Percentiles rank a stretch among this genome's conserved stretches.
phyloP scores from a whole-genome alignment of 208 protist genomes.

The Leishmania arabica region DNA sequence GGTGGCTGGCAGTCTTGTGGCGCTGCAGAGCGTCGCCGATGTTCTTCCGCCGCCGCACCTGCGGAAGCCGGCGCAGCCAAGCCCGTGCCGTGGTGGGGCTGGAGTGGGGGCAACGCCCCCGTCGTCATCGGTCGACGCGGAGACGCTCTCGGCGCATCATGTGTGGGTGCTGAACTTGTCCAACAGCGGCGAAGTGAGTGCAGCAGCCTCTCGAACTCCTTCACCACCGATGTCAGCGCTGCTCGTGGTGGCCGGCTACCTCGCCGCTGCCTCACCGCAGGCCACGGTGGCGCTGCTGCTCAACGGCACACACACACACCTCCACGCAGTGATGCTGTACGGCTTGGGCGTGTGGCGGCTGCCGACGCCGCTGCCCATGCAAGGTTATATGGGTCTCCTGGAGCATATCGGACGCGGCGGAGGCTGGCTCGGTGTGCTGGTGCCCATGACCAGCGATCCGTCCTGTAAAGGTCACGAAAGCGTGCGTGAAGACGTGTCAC shows the following conservation, averaged over 20 bases:
- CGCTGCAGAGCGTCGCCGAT: constrained; percentile 11
- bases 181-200: not conserved
- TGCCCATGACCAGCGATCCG: not conserved
- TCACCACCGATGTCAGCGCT: constrained; percentile 34
- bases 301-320: constrained; percentile 52
- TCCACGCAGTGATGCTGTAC: constrained; percentile 65
- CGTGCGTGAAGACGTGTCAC: not conserved
- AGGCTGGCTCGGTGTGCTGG: constrained; percentile 53
- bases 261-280: constrained; percentile 48
- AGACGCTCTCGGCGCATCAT: constrained; percentile 53
- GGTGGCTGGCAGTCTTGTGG: constrained; percentile 57
- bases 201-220: not conserved
- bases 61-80: not conserved
- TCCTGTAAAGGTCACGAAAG: not conserved
- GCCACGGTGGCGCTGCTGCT: constrained; percentile 50
- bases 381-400: constrained; percentile 37
- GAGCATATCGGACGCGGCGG: constrained; percentile 41
- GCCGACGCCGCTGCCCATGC: constrained; percentile 36
- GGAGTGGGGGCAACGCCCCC: not conserved
- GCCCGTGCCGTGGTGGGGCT: not conserved
- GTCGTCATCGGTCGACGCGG: constrained; percentile 2
- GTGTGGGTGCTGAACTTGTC: constrained; percentile 64
- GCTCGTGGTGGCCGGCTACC: constrained; percentile 67
- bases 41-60: constrained; percentile 24
- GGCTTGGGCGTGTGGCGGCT: constrained; percentile 64